A percentile compares a stretch with the other conserved stretches of the same genome.
Evolutionary conservation across 805 yeast species (phyloP).

Genomic region (Candida ovalis): DNA sequence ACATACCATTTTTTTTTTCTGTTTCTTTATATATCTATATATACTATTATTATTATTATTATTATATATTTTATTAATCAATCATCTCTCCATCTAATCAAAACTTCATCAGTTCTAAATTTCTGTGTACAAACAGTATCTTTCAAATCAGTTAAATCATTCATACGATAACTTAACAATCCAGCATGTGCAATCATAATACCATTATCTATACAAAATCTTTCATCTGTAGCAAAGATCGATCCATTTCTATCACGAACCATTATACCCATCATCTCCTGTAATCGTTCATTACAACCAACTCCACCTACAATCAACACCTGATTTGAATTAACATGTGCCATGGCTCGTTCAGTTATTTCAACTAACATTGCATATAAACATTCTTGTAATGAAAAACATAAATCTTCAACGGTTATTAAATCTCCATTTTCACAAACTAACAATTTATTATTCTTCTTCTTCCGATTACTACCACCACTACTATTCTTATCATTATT

Average conservation of each 20-base stretch:
- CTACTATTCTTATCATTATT: constrained; percentile 39
- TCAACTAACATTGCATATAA: constrained; percentile 95
- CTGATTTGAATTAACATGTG: constrained; percentile 85
- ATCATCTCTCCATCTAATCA: constrained; percentile 82
- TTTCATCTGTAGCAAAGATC: constrained; percentile 92
- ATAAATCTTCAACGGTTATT: constrained; percentile 80
- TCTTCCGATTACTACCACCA: constrained; percentile 42
- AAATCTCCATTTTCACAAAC: constrained; percentile 43
- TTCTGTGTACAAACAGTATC: constrained; percentile 89
- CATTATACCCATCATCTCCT: constrained; percentile 96
- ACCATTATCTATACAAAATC: constrained; percentile 97
- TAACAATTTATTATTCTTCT: constrained; percentile 37
- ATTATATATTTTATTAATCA: constrained; percentile 10
- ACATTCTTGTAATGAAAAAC: constrained; percentile 90
- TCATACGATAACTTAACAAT: constrained; percentile 76
- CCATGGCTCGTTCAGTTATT: constrained; percentile 97
- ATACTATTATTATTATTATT: background rate
- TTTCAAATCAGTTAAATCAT: constrained; percentile 53
- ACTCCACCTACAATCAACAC: constrained; percentile 97
- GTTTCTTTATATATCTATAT: background rate
- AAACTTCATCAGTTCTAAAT: constrained; percentile 92
- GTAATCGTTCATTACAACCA: constrained; percentile 90
- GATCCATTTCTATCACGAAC: constrained; percentile 82
- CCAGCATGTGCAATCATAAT: constrained; percentile 99
- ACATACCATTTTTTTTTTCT: background rate